Base-by-base conservation (phyloP, 768 basidiomycete genomes). In the Termitomyces sp. region DNA sequence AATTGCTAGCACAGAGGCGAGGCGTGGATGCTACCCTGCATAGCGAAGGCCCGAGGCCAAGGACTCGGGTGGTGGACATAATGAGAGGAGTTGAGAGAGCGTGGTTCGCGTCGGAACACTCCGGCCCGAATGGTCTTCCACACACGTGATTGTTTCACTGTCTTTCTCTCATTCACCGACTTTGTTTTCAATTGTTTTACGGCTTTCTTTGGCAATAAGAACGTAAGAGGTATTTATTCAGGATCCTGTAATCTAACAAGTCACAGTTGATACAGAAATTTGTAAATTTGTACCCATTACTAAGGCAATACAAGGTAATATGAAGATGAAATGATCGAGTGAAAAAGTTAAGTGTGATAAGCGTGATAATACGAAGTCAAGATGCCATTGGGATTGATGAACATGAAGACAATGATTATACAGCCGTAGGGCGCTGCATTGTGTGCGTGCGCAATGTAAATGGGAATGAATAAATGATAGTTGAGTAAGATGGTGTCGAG, bases 1-100 rank as follows among this genome's bases (percentile, higher is more conserved):
- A 16, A 13, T 6, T 30, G 30, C 55, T 42, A 69, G 51, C 58
- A 80, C 77, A 68, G 50, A 73, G 61, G 60, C 69, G 68, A 33
- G 75, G 70, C 52, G 70, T 60, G 59, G 87, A 77, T 0, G 76
- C 75, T 20, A 77, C 74, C 60, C 76, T 80, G 68, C 83, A 81
- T 56, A 89, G 70, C 20, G 82, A 75, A 18, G 85, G 72, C 27
- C 82, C 78, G 46, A 89, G 72, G 58, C 87, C 86, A 52, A 88
- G 70, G 44, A 78, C 79, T 70, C 85, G 81, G 54, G 76, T 75
- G 44, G 78, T 71, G 67, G 79, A 70, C 76, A 78, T 78, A 58
- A 58, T 72, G 39, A 57, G 44, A 27, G 53, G 57, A 37, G 45
- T 44, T 5, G 47, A 18, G 47, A 18, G 11, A 50, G 27, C 37